Percentiles rank a stretch among this genome's conserved stretches.
Conservation (phyloP, 2,329 filamentous ascomycete genomes). For the Fusarium setosum region DNA sequence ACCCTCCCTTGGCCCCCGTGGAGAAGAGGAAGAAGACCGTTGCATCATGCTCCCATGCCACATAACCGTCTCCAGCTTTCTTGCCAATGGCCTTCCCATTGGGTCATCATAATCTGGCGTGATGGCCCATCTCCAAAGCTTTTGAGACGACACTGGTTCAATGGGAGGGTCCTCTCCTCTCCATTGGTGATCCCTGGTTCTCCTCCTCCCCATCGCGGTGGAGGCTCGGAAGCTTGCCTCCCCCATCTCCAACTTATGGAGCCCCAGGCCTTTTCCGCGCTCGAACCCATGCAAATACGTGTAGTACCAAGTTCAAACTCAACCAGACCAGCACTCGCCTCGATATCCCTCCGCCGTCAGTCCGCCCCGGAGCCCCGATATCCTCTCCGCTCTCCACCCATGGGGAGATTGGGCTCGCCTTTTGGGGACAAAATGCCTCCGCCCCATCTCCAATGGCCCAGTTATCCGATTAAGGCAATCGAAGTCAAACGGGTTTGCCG, state of each 20-base stretch:
- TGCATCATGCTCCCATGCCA: slow-evolving; percentile 2
- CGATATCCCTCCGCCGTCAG: neutral
- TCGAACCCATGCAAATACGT: neutral
- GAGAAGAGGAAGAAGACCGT: slow-evolving; percentile 25
- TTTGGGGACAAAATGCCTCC: slow-evolving; percentile 12
- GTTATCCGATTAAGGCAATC: slow-evolving; percentile 26
- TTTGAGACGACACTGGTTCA: no score
- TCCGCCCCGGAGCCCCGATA: slow-evolving; percentile 12
- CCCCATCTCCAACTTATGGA: slow-evolving; percentile 7
- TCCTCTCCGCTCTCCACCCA: slow-evolving; percentile 14
- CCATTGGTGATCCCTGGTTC: neutral
- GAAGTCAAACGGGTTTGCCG: slow-evolving; percentile 19
- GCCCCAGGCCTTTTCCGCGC: slow-evolving; percentile 4
- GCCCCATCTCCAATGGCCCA: slow-evolving; percentile 13
- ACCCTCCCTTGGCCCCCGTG: slow-evolving; percentile 14
- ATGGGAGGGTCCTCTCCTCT: neutral
- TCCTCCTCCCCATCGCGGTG: neutral
- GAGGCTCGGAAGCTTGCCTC: slow-evolving; percentile 5
- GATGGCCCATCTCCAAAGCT: no score
- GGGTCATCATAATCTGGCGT: slow-evolving; percentile 15
- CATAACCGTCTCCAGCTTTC: slow-evolving; percentile 32
- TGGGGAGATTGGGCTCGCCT: slow-evolving; percentile 35
- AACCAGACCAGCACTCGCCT: no score
- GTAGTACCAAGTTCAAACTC: no score
- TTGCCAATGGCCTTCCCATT: slow-evolving; percentile 20